Conservation (phyloP, 106 monocot species). For the Phalaenopsis aphrodite region DNA sequence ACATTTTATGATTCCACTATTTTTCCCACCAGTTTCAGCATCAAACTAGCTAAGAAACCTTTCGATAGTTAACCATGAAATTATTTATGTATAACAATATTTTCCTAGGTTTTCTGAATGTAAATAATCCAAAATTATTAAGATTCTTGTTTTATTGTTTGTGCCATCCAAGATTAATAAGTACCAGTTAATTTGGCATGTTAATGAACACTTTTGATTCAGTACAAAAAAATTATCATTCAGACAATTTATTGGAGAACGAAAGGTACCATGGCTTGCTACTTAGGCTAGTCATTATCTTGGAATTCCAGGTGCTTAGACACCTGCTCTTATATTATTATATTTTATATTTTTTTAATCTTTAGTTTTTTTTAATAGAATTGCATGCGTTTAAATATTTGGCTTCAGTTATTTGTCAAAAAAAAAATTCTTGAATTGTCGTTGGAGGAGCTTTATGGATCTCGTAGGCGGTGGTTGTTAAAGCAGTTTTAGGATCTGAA, state of each 20-base stretch:
- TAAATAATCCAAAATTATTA: not conserved
- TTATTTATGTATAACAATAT: not conserved
- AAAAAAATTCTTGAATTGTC: not conserved
- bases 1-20: no score
- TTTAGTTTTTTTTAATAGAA: not conserved
- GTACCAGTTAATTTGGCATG: not conserved
- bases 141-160: not conserved
- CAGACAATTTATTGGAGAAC: not conserved
- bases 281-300: not conserved
- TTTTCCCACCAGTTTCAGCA: no score
- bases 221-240: not conserved
- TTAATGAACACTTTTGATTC: not conserved
- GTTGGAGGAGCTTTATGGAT: not conserved
- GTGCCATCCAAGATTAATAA: not conserved
- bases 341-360: not conserved
- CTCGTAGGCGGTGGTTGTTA: not conserved
- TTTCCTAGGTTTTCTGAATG: not conserved
- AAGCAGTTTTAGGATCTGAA: no score
- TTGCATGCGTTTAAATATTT: not conserved
- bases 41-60: not conserved
- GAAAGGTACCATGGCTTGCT: not conserved
- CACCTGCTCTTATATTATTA: not conserved
- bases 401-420: not conserved
- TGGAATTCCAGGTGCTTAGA: not conserved
- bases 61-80: not conserved